Evolutionary conservation across 2,329 filamentous ascomycete species (phyloP).

Genomic region (Fusarium sp.): DNA sequence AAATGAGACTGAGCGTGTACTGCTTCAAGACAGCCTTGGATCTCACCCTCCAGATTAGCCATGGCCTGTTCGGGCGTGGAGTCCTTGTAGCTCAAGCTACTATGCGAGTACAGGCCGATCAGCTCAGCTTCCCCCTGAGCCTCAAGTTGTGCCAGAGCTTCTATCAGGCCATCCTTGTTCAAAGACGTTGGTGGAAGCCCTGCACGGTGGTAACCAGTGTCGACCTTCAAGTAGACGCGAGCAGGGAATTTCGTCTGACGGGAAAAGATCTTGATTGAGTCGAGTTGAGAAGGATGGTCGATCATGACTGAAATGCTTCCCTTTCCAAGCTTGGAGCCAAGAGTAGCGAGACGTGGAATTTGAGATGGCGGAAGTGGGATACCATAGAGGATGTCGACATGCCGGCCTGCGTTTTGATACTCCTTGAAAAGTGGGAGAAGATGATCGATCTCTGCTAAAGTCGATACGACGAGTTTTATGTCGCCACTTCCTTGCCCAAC

Average conservation of each 20-base stretch:
- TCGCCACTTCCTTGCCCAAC: slow-evolving; percentile 55
- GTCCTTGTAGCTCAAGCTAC: slow-evolving; percentile 49
- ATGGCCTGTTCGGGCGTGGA: slow-evolving; percentile 44
- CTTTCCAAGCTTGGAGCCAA: slow-evolving; percentile 59
- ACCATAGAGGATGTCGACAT: slow-evolving; percentile 66
- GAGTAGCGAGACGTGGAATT: slow-evolving; percentile 59
- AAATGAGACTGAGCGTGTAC: slow-evolving; percentile 18
- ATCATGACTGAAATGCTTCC: slow-evolving; percentile 65
- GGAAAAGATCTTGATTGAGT: slow-evolving; percentile 44
- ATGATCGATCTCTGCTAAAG: slow-evolving; percentile 68
- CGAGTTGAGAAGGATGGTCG: slow-evolving; percentile 66
- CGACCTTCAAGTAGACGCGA: slow-evolving; percentile 69
- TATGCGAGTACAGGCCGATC: slow-evolving; percentile 49
- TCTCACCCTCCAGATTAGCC: slow-evolving; percentile 46
- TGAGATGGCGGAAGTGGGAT: slow-evolving; percentile 68
- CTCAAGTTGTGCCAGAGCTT: slow-evolving; percentile 46
- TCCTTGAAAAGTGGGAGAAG: slow-evolving; percentile 63
- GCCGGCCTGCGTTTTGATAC: slow-evolving; percentile 36
- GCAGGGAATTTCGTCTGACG: slow-evolving; percentile 45
- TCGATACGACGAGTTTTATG: slow-evolving; percentile 70
- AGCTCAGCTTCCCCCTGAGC: slow-evolving; percentile 12
- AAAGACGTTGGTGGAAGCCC: slow-evolving; percentile 62
- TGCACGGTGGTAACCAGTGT: slow-evolving; percentile 73
- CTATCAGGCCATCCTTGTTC: slow-evolving; percentile 53
- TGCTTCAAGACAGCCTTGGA: slow-evolving; percentile 46